Evolutionary conservation across 768 basidiomycete species (phyloP), one percentile per base, ranked within the genome.

Genomic region (Clitopilus passeckerianus): DNA sequence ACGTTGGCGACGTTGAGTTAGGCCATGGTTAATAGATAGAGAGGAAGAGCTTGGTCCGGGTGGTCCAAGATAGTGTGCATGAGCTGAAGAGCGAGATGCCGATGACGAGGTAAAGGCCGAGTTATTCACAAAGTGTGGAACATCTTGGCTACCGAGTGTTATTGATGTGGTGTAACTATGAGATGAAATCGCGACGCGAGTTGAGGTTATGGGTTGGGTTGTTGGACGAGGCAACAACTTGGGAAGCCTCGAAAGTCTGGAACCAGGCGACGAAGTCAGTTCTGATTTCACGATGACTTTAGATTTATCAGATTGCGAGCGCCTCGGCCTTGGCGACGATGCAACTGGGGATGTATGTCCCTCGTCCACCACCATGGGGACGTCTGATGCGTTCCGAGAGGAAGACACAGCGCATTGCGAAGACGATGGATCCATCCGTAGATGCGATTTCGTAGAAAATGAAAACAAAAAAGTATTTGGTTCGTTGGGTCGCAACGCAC

Each of bases 1-100:
- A 89, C 86, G 85, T 70, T 73, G 70, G 66, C 74, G 71, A 60
- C 71, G 68, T 24, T 72, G 70, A 74, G 75, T 87, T 84, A 90
- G 68, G 68, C 66, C 88, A 90, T 89, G 71, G 65, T 82, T 74
- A 67, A 76, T 59, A 63, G 75, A 67, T 59, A 66, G 63, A 60
- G 65, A 69, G 74, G 65, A 69, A 34, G 54, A 73, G 68, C 78
- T 80, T 77, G 87, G 82, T 83, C 83, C 82, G 57, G 68, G 62
- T 72, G 82, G 83, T 83, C 80, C 84, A 80, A 81, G 75, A 57
- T 68, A 61, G 59, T 63, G 59, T 53, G 75, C 71, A 44, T 71
- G 72, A 59, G 74, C 74, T 74, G 77, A 73, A 59, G 73, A 69
- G 72, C 73, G 78, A 68, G 70, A 61, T 57, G 70, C 73, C 71